A percentile compares a stretch with the other conserved stretches of the same genome.
Conservation (phyloP, 768 basidiomycete genomes). For the Postia placenta region DNA sequence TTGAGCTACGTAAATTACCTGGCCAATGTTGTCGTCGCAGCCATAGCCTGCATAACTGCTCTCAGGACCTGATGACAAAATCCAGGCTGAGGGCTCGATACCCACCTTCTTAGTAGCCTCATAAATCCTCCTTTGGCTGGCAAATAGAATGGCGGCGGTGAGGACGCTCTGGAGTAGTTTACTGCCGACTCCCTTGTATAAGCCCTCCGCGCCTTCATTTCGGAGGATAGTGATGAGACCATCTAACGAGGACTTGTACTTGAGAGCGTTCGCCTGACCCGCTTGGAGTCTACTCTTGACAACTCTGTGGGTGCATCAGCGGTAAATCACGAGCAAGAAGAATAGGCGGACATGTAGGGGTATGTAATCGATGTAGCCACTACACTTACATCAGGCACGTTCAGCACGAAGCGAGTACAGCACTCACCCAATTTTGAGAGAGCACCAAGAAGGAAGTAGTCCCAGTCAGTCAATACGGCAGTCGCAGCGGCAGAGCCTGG, state of each 20-base stretch:
- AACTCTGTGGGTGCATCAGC: slow-evolving; percentile 45
- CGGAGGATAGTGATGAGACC: slow-evolving; percentile 74
- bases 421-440: slow-evolving; percentile 75
- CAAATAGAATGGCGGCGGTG: slow-evolving; percentile 92
- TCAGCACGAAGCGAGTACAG: background rate
- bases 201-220: slow-evolving; percentile 74
- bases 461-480: slow-evolving; percentile 65
- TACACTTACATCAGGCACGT: slow-evolving; percentile 16
- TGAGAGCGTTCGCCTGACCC: slow-evolving; percentile 57
- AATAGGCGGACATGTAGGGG: slow-evolving; percentile 53
- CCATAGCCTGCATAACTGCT: no score
- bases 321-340: background rate
- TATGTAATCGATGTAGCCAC: slow-evolving; percentile 53
- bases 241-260: slow-evolving; percentile 70
- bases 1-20: no score
- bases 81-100: no score
- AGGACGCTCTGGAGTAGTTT: slow-evolving; percentile 91
- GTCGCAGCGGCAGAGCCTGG: slow-evolving; percentile 34
- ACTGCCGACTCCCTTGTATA: slow-evolving; percentile 82
- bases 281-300: slow-evolving; percentile 79
- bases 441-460: slow-evolving; percentile 94
- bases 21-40: no score
- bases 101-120: slow-evolving; percentile 56
- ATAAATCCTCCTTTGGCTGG: slow-evolving; percentile 77
- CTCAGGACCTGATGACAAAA: no score